These are phyloP conservation scores for Striga asiatica DNA, from an alignment of 257 asterid species.

Conservation along the genomic window DNA sequence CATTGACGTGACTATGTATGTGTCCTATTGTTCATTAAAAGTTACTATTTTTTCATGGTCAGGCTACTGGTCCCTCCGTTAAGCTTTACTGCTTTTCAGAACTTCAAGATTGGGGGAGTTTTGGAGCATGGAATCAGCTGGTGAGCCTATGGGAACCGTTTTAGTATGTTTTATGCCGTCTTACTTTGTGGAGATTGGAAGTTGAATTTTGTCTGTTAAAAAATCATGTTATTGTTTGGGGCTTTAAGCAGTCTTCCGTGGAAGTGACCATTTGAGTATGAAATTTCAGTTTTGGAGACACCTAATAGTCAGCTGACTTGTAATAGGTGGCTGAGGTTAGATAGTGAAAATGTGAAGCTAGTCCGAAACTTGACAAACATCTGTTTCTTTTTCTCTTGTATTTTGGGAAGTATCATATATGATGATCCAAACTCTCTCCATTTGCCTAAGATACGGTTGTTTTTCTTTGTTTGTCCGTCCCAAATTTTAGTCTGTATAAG, in stretches of 20 bases:
- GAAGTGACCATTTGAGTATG: not conserved
- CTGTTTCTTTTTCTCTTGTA: not conserved
- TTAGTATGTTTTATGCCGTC: not conserved
- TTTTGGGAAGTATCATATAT: not conserved
- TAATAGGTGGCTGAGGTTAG: too few species aligned
- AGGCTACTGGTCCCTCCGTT: constrained; percentile 8
- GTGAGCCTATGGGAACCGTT: constrained; percentile 23
- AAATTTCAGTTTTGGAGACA: not conserved
- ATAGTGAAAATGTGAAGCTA: not conserved
- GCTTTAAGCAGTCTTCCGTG: not conserved
- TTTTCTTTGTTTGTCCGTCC: too few species aligned
- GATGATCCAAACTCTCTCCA: too few species aligned
- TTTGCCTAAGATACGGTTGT: too few species aligned
- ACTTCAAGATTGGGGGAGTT: constrained; percentile 12
- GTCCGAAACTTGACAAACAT: not conserved
- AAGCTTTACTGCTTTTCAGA: constrained; percentile 14
- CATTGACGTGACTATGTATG: constrained; percentile 7
- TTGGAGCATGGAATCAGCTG: constrained; percentile 35
- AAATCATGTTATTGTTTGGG: not conserved
- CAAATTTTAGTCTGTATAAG: too few species aligned
- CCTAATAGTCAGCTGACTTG: not conserved
- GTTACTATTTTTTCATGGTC: not conserved
- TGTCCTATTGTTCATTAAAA: not conserved
- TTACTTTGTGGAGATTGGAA: not conserved
- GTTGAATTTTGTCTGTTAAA: constrained; percentile 4